Evolutionary conservation across 1,284 basidiomycete species (phyloP).

Genomic region (Malassezia cuniculi): DNA sequence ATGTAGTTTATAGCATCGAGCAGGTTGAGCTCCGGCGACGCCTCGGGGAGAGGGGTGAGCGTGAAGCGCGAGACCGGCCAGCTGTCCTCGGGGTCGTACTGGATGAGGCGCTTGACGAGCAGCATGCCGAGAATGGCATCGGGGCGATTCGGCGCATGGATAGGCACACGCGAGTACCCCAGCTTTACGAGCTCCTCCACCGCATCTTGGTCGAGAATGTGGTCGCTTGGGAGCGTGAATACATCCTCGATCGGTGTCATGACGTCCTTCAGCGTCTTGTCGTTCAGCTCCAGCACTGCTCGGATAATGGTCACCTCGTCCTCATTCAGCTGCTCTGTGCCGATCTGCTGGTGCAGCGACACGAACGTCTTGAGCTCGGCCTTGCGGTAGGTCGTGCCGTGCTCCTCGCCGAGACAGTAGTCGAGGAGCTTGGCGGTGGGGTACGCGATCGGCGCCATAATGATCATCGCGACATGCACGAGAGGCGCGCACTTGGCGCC

Average conservation of each 20-base stretch:
- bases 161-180: conserved; percentile 86
- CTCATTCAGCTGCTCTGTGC: conserved; percentile 63
- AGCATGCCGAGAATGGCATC: conserved; percentile 73
- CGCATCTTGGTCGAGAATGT: conserved; percentile 63
- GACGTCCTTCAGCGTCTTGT: conserved; percentile 61
- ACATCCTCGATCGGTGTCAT: conserved; percentile 55
- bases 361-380: conserved; percentile 74
- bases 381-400: conserved; percentile 46
- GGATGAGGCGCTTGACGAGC: conserved; percentile 61
- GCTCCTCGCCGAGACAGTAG: conserved; percentile 48
- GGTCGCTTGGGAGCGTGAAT: conserved; percentile 61
- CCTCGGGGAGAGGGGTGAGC: conserved; percentile 69
- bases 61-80: conserved; percentile 56
- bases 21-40: conserved; percentile 62
- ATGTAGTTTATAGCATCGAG: conserved; percentile 48
- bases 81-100: conserved; percentile 72
- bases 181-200: conserved; percentile 53
- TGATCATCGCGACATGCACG: conserved; percentile 46
- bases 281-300: conserved; percentile 44
- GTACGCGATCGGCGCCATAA: conserved; percentile 48
- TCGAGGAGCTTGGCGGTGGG: conserved; percentile 47
- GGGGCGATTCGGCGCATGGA: conserved; percentile 65
- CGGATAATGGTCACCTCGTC: conserved; percentile 60
- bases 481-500: conserved; percentile 78
- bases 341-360: conserved; percentile 62